Conservation (phyloP, 1,284 basidiomycete genomes). For the Austroboletus niveus region DNA sequence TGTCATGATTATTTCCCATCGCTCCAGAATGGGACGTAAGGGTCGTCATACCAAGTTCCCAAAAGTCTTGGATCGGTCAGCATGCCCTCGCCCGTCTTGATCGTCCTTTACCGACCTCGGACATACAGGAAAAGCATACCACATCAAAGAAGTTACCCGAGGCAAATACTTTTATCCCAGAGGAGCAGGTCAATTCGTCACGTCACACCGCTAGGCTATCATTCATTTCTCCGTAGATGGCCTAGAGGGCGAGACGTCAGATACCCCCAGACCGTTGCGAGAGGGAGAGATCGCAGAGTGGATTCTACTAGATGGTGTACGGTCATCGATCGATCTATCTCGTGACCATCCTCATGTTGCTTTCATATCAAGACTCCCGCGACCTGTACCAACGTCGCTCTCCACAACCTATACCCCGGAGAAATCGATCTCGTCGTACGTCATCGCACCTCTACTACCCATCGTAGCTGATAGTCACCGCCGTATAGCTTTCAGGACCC, state of each 20-base stretch:
- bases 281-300: constrained; percentile 82
- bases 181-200: constrained; percentile 42
- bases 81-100: constrained; percentile 1
- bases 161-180: constrained; percentile 84
- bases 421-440: constrained; percentile 82
- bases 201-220: background rate
- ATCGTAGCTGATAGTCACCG: background rate
- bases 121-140: constrained; percentile 72
- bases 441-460: constrained; percentile 8
- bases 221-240: constrained; percentile 50
- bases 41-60: constrained; percentile 84
- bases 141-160: constrained; percentile 75
- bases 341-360: constrained; percentile 9
- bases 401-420: constrained; percentile 84
- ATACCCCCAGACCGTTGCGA: constrained; percentile 61
- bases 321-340: constrained; percentile 19
- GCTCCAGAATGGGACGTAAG: constrained; percentile 77
- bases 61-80: constrained; percentile 88
- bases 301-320: constrained; percentile 83
- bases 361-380: constrained; percentile 69
- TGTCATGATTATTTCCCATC: constrained; percentile 2
- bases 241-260: constrained; percentile 60
- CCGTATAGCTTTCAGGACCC: constrained; percentile 65
- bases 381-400: constrained; percentile 84
- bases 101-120: constrained; percentile 4